Evolutionary conservation across 2,329 filamentous ascomycete species (phyloP).

Genomic region (Fusarium verrucosum): DNA sequence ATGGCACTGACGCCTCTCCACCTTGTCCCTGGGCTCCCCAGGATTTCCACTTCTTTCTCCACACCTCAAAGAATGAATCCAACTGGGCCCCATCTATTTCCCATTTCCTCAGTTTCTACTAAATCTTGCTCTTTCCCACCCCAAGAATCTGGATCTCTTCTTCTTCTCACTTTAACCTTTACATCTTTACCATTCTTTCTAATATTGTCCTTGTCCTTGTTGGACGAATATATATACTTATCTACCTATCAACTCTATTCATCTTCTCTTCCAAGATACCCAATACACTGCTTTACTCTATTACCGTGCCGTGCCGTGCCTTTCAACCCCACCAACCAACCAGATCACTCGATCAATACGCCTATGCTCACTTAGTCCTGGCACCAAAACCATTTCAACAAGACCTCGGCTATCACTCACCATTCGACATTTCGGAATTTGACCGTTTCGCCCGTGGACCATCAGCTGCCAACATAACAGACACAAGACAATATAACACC

Average conservation of each 20-base stretch:
- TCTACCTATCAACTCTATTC: background rate
- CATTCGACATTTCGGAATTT: constrained; percentile 18
- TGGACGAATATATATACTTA: constrained; percentile 10
- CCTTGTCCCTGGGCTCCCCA: constrained; percentile 41
- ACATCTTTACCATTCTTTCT: constrained; percentile 9
- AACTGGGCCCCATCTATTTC: constrained; percentile 27
- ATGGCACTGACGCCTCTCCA: constrained; percentile 34
- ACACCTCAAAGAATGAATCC: constrained; percentile 27
- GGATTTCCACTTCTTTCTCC: constrained; percentile 45
- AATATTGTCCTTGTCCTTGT: background rate
- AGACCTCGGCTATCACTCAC: constrained; percentile 32
- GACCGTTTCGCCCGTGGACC: constrained; percentile 16
- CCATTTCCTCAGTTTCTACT: constrained; percentile 41
- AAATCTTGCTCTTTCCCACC: constrained; percentile 39
- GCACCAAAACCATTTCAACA: constrained; percentile 21
- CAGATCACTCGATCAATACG: constrained; percentile 11
- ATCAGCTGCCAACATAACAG: constrained; percentile 23
- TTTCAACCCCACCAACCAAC: constrained; percentile 33
- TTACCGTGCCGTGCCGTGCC: constrained; percentile 2
- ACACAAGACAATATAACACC: constrained; percentile 18
- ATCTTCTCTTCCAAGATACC: constrained; percentile 19
- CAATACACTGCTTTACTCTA: constrained; percentile 9
- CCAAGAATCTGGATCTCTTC: constrained; percentile 21
- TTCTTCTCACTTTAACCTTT: constrained; percentile 21
- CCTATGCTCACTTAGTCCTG: constrained; percentile 22